Evolutionary conservation across 148 eudicot species (phyloP).

Genomic region (Linanthus parryae): DNA sequence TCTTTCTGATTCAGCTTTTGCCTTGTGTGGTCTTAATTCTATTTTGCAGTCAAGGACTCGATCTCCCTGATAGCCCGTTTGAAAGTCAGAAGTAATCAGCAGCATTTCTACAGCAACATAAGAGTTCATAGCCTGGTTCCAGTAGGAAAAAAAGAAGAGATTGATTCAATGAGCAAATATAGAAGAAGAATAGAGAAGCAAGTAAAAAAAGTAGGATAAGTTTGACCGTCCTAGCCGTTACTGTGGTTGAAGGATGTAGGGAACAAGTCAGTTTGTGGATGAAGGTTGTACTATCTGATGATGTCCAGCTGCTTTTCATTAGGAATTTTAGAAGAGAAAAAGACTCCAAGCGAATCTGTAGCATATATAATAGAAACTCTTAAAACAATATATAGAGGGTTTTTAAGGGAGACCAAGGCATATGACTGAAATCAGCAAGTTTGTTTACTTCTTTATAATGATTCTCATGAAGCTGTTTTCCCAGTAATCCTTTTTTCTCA

Average conservation of each 20-base stretch:
- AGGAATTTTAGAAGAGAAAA: too few species aligned
- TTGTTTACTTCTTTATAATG: too few species aligned
- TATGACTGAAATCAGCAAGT: too few species aligned
- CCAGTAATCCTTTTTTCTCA: too few species aligned
- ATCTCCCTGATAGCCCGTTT: conserved; percentile 70
- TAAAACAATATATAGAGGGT: too few species aligned
- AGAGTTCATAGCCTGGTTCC: background rate
- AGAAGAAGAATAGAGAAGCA: background rate
- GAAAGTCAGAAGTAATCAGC: conserved; percentile 30
- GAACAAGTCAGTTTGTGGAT: too few species aligned
- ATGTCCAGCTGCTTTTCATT: too few species aligned
- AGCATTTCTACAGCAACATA: conserved; percentile 40
- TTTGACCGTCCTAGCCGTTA: background rate
- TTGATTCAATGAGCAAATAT: conserved; percentile 5
- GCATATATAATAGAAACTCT: too few species aligned
- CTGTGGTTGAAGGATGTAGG: background rate
- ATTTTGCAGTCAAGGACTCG: conserved; percentile 34
- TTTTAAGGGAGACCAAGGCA: too few species aligned
- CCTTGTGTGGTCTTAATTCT: background rate
- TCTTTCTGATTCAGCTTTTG: background rate
- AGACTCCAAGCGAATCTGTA: too few species aligned
- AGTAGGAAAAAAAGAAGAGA: conserved; percentile 1
- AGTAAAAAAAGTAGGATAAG: conserved; percentile 1
- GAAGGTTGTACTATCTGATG: too few species aligned
- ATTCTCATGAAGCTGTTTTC: too few species aligned